Evolutionary conservation across 768 basidiomycete species (phyloP).

Genomic region (Amanita brunnescens): DNA sequence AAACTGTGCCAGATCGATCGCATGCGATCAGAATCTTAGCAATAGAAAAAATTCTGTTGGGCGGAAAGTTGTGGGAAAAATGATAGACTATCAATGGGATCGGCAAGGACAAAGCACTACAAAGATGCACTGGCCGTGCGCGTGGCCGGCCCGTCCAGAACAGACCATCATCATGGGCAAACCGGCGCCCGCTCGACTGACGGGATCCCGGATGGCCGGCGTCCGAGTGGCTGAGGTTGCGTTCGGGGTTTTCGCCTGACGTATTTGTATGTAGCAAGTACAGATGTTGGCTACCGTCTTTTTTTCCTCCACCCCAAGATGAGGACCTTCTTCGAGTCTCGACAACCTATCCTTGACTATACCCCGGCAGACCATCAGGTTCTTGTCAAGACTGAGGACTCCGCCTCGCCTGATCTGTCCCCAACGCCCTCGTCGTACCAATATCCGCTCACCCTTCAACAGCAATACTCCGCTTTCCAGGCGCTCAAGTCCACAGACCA

Average conservation of each 20-base stretch:
- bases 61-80: not conserved
- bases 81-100: not conserved
- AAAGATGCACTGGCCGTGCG: not conserved
- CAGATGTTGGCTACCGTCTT: not conserved
- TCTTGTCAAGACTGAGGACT: slow-evolving; percentile 34
- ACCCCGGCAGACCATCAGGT: slow-evolving; percentile 12
- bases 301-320: slow-evolving; percentile 12
- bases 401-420: slow-evolving; percentile 35
- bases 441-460: slow-evolving; percentile 28
- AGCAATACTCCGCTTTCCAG: slow-evolving; percentile 24
- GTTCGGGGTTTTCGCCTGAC: not conserved
- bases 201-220: not conserved
- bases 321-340: slow-evolving; percentile 14
- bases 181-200: not conserved
- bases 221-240: slow-evolving; percentile 2
- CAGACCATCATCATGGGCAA: not conserved
- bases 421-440: slow-evolving; percentile 24
- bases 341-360: slow-evolving; percentile 15
- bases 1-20: not conserved
- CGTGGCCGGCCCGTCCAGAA: not conserved
- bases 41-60: not conserved
- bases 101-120: not conserved
- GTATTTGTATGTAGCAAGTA: slow-evolving; percentile 7
- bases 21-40: not conserved
- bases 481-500: slow-evolving; percentile 12